A percentile compares a stretch with the other conserved stretches of the same genome.
Conservation (phyloP, 2,329 filamentous ascomycete species). For the Lachnellula cervina region DNA sequence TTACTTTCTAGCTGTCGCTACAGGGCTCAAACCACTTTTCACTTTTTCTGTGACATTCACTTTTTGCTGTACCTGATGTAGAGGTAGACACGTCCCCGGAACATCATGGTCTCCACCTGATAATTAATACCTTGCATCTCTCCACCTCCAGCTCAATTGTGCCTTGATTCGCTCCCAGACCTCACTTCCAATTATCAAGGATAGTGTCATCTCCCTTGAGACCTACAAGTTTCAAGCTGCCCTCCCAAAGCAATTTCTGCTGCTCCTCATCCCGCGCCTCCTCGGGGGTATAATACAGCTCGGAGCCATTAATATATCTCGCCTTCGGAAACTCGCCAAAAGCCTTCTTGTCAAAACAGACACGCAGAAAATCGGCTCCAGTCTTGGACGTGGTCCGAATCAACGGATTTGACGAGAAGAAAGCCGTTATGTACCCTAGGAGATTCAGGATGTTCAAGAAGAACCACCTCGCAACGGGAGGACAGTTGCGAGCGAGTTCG, state of each 20-base stretch:
- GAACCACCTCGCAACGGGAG: conserved; percentile 20
- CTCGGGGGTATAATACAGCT: conserved; percentile 24
- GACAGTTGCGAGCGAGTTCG: conserved; percentile 21
- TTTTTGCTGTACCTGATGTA: too few species aligned
- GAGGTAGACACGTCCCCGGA: too few species aligned
- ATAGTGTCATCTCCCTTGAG: conserved; percentile 9
- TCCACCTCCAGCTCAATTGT: background rate
- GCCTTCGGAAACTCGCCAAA: conserved; percentile 20
- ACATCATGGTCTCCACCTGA: too few species aligned
- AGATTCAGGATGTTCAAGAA: conserved; percentile 19
- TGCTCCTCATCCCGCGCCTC: conserved; percentile 33
- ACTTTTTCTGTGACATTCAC: too few species aligned
- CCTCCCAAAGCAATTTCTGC: conserved; percentile 32
- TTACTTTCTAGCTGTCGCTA: too few species aligned
- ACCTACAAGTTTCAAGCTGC: conserved; percentile 23
- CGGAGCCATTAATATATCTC: conserved; percentile 34
- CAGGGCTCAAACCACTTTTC: too few species aligned
- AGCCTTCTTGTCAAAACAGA: conserved; percentile 29
- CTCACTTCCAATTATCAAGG: conserved; percentile 11
- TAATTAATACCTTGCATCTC: too few species aligned
- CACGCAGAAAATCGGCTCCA: conserved; percentile 31
- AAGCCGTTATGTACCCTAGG: conserved; percentile 11
- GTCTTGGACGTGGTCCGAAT: conserved; percentile 33
- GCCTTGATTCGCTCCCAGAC: background rate
- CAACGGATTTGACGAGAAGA: conserved; percentile 32